Base-by-base conservation (phyloP, 805 yeast genomes). In the Ogataea glucozyma region DNA sequence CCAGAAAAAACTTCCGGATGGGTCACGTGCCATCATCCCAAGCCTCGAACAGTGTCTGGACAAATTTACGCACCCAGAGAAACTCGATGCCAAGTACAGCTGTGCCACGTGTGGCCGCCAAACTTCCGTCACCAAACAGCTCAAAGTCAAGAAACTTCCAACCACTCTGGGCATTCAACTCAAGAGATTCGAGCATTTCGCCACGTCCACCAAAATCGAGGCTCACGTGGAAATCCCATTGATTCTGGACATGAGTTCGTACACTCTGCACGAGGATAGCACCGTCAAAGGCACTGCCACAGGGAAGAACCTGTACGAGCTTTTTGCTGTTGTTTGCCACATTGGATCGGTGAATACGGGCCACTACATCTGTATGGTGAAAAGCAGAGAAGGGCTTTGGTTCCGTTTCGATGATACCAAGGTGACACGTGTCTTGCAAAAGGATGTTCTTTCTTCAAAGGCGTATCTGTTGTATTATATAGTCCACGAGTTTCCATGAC, bases 291-390 rank as follows among this genome's bases (percentile, higher is more conserved):
- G 36, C 8, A 23, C 39, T 13, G 36, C 32, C 4, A 38, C 38
- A 13, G 57, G 65, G 14, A 66, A 42, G 39, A 40, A 41, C 13
- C 64, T 79, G 2, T 91, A 85, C 64, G 97, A 91, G 64, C 72
- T 93, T 31, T 88, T 82, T 64, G 96, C 91, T 2, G 78, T 90
- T 23, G 84, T 93, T 8, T 81, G 88, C 54, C 99, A 93, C 62
- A 81, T 81, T 24, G 99, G 99, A 1, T 82, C 91, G 14, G 93
- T 91, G 6, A 88, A 88, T 60, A 93, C 97, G 2, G 99, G 99
- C 9, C 99, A 93, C 63, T 93, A 93, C 61, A 76, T 90, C 11
- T 83, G 93, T 13, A 73, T 83, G 55, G 76, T 87, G 47, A 91
- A 90, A 59, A 77, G 72, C 41, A 69, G 77, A n/a, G 75, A 78